Evolutionary conservation across 306 rosid genomes (phyloP), one percentile per base, ranked within the genome.

Genomic region (Dryas alaskensis): DNA sequence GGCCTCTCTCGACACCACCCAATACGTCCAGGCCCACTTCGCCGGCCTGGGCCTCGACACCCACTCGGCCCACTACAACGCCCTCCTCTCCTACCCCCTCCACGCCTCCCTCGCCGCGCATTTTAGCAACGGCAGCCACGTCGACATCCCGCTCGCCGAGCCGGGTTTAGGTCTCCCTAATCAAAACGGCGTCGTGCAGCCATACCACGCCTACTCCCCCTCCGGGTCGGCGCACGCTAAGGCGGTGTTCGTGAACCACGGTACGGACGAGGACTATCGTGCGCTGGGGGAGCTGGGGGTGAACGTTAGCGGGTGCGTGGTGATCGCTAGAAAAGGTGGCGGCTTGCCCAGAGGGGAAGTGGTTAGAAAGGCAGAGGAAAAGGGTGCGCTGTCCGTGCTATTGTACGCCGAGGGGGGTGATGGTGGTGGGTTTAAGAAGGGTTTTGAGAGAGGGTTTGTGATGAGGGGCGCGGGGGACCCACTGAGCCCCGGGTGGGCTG

Each of bases 401-500:
- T 27, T 86, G 48, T 91, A 86, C 77, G 39, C 81, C 13, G 96
- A 84, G 42, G 74, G 73, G 9, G 87, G 27, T 3, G 59, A 47
- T 4, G 47, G 14, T 0, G 40, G 25, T 45, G 71, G 84, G 74
- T 89, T 84, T 85, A 67, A 82, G 10, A 73, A 87, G 25, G 98
- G 98, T 22, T 89, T 91, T 76, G 98, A 94, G 88, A 87, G 98
- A 65, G 98, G 98, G 52, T 69, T 92, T 16, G 98, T 89, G 64
- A 87, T 87, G 94, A 88, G 79, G 37, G 98, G 97, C 8, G 69
- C 84, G 27, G 98, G 98, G 88, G 97, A 94, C 95, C 97, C 98
- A 65, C 87, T 91, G 0, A 88, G 79, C 65, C 98, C 98, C 2
- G 98, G 97, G 27, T 94, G 98, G 98, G 91, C 84, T 73, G 90